Percentiles rank a stretch among this genome's conserved stretches.
Conservation (phyloP, 2,329 filamentous ascomycete species). For the Aspergillus sojae region DNA sequence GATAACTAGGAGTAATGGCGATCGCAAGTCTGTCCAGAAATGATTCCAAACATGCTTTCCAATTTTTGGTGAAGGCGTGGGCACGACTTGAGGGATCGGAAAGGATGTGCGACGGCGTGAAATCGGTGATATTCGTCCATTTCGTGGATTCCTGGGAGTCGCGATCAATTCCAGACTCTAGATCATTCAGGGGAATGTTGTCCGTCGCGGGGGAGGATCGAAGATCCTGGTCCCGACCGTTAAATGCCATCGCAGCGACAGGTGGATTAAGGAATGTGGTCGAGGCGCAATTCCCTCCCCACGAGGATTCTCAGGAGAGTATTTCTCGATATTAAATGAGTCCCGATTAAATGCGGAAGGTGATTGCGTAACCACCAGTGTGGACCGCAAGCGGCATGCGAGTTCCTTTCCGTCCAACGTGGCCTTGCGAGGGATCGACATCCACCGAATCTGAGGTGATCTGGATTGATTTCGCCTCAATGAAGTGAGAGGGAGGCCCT, state of each 20-base stretch:
- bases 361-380: constrained; percentile 9
- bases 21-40: constrained; percentile 30
- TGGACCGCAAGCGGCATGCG: constrained; percentile 5
- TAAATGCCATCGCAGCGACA: constrained; percentile 17
- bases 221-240: constrained; percentile 13
- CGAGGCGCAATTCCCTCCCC: constrained; percentile 16
- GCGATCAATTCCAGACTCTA: constrained; percentile 27
- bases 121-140: constrained; percentile 29
- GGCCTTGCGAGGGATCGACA: constrained; percentile 3
- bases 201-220: constrained; percentile 27
- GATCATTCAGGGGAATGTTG: constrained; percentile 32
- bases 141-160: constrained; percentile 9
- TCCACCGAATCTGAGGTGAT: not conserved
- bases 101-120: constrained; percentile 24
- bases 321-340: not conserved
- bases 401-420: not conserved
- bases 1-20: constrained; percentile 39
- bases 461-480: not conserved
- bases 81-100: constrained; percentile 15
- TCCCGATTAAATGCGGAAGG: not conserved
- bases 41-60: constrained; percentile 27
- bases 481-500: not conserved
- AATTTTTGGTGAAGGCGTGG: constrained; percentile 26
- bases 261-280: not conserved
- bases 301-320: not conserved